Evolutionary conservation across 441 rosid species (phyloP), one percentile per base, ranked within the genome.

Genomic region (Pelargonium citronellum): DNA sequence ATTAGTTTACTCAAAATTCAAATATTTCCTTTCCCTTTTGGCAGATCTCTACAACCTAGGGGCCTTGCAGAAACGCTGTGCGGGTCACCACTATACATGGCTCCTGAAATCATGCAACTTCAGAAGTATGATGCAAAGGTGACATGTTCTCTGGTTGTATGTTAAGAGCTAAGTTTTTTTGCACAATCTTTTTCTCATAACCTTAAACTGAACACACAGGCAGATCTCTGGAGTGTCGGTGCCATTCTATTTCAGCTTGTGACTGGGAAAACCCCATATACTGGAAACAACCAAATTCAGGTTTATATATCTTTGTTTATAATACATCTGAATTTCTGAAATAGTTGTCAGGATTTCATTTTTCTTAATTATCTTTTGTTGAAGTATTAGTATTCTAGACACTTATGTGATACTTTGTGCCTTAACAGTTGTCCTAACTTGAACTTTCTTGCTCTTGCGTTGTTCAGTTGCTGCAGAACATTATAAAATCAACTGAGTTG

Each of bases 151-250:
- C 43, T 57, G 44, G 64, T 67, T 13, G 47, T 70, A 37, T 51
- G 64, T 41, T 15, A 63, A 70, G 64, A 27, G 24, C 65, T 37
- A 41, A 20, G 1, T 17, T 20, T 46, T 49, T 30, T 27, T 39
- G 41, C 46, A 77, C 55, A 72, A 68, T 27, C 67, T 55, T 66
- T 63, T 64, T 67, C 67, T 74, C 12, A 75, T 83, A 78, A 86
- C 78, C 77, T 73, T 76, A 73, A 72, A 76, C 74, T 75, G 74
- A 64, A 81, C 77, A 77, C 74, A 49, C 99, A 94, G 97, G 97
- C 99, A 87, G 99, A 91, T 87, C 97, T 94, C 78, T 94, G 97
- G 99, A 94, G 99, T 76, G 95, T 94, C 67, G 97, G 99, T 78
- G 87, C 96, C 73, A 94, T 94, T 78, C 84, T 94, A 69, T 94